phyloP scores from a whole-genome alignment of 768 basidiomycete species.

The Daedalea quercina region DNA sequence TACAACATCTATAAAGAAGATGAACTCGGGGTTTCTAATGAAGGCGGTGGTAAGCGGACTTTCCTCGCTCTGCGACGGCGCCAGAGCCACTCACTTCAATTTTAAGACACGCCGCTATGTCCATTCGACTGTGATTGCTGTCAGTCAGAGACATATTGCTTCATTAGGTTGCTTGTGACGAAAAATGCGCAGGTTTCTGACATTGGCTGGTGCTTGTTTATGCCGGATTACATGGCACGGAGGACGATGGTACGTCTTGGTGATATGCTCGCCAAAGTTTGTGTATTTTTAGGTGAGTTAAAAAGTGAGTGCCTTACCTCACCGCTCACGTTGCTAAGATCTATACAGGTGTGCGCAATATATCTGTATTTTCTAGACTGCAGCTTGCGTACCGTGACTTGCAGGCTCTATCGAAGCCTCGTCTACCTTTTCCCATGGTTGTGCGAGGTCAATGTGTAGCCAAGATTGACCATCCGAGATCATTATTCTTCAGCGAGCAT shows the following conservation, averaged over 20 bases:
- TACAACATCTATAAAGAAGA: conserved; percentile 77
- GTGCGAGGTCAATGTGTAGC: conserved; percentile 59
- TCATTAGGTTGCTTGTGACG: no score
- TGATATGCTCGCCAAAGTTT: no score
- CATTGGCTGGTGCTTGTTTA: no score
- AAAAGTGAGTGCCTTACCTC: no score
- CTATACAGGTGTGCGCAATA: neutral
- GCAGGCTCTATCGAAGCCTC: conserved; percentile 56
- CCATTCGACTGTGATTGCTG: conserved; percentile 90
- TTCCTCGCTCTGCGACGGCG: conserved; percentile 3
- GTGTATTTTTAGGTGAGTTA: no score
- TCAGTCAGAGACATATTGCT: conserved; percentile 30
- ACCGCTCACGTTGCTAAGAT: no score
- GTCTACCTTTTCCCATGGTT: conserved; percentile 32
- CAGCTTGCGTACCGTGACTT: neutral
- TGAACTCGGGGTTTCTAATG: conserved; percentile 62
- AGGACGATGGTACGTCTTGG: no score
- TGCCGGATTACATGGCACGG: no score
- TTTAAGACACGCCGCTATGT: conserved; percentile 70
- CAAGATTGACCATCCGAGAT: conserved; percentile 31
- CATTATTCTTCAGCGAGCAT: conserved; percentile 2
- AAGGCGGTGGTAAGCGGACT: conserved; percentile 60
- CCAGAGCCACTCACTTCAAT: conserved; percentile 9
- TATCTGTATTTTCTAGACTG: neutral
- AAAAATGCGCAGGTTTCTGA: no score